Evolutionary conservation across 2,329 filamentous ascomycete species (phyloP), one percentile per base, ranked within the genome.

Genomic region (Botrytis galanthina): DNA sequence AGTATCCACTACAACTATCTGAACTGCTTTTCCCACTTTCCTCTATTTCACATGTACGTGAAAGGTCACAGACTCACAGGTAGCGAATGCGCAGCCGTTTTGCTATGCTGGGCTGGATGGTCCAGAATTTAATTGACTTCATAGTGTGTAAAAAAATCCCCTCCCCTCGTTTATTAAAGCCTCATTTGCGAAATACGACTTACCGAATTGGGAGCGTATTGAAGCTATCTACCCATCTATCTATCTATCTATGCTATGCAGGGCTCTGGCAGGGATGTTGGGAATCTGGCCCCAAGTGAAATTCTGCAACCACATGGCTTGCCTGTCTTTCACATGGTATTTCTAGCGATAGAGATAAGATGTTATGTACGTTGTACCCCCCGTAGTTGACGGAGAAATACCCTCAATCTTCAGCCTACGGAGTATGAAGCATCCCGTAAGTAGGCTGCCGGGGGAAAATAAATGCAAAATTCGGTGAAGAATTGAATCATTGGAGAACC

Each of bases 261-360:
- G 39, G 35, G n/a, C n/a, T 42, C 22, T 26, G 18, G 48, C 66
- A 69, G 26, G 66, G 66, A 57, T 57, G 37, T 44, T 42, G 18
- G 12, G 20, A n/a, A 68, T 26, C 48, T n/a, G 37, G 35, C 66
- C 35, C 66, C 39, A 57, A 57, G 16, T 57, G 37, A 57, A 14
- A 32, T 68, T 42, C 46, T 57, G 66, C 18, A 32, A 68, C 66
- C 66, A 42, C 48, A 69, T 57, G 48, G 48, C 66, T 39, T 54
- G 48, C 66, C 66, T 66, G 63, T 44, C 14, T n/a, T 48, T 22
- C 63, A 66, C 63, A 66, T 66, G 63, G 62, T 26, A 37, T 48
- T 63, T 63, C 12, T 4, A 32, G 35, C n/a, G 37, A 57, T 57
- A 37, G 37, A 69, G 48, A 57, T 69, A 59, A 69, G 48, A 35